Percentiles rank a stretch among this genome's conserved stretches.
These are phyloP conservation scores for Colletotrichum spinosum DNA, from an alignment of 2,329 filamentous ascomycete species.

Conservation along the genomic window DNA sequence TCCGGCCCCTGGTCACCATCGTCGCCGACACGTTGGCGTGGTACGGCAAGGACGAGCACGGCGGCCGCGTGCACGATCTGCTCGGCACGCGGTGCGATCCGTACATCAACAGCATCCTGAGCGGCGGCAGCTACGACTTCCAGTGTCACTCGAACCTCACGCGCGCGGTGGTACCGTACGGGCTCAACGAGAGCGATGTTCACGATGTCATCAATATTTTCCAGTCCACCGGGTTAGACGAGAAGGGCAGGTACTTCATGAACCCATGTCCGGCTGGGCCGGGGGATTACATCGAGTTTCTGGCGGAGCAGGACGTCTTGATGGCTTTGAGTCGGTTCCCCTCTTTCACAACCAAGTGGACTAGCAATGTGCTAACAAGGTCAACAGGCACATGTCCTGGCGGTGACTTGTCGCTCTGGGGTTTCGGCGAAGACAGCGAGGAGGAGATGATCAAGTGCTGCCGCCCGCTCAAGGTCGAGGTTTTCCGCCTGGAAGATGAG, in stretches of 20 bases:
- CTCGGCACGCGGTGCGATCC: constrained; percentile 87
- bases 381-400: constrained; percentile 76
- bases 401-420: constrained; percentile 85
- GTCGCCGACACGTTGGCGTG: constrained; percentile 72
- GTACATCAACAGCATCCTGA: constrained; percentile 82
- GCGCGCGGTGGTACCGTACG: constrained; percentile 76
- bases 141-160: constrained; percentile 88
- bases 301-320: constrained; percentile 82
- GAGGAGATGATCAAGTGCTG: constrained; percentile 78
- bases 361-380: neutral
- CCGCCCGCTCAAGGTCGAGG: constrained; percentile 79
- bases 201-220: constrained; percentile 91
- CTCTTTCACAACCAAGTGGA: rapidly evolving
- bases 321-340: constrained; percentile 61
- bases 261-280: constrained; percentile 66
- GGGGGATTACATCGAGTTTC: constrained; percentile 77
- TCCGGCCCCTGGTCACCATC: constrained; percentile 80
- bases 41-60: constrained; percentile 71
- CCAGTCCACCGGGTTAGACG: constrained; percentile 83
- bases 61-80: constrained; percentile 80
- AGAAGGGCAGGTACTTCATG: constrained; percentile 82
- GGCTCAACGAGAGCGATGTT: constrained; percentile 78
- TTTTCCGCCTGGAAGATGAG: constrained; percentile 71
- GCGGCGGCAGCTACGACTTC: constrained; percentile 76
- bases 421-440: constrained; percentile 76